Evolutionary conservation across 129 eudicot genomes (phyloP).

Genomic region (Escallonia rubra): DNA sequence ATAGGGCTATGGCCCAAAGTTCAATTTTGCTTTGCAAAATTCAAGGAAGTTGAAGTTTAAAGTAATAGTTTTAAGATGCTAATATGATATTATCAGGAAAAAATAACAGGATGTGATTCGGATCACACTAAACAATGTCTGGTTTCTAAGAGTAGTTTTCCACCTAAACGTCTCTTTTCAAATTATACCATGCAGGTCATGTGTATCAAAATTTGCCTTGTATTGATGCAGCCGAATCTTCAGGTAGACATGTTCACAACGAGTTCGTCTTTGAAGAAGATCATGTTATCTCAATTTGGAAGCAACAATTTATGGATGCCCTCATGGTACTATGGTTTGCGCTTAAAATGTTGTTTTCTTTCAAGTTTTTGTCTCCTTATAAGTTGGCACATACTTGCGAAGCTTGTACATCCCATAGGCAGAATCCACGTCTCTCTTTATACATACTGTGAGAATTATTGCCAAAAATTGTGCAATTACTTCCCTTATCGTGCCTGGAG

Average conservation of each 20-base stretch:
- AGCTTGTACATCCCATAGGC: no score
- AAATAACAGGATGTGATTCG: no score
- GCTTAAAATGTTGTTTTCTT: not conserved
- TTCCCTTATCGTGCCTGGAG: no score
- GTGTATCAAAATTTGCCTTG: constrained; percentile 51
- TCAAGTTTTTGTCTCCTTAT: not conserved
- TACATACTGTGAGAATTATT: no score
- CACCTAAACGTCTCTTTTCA: not conserved
- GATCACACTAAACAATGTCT: no score
- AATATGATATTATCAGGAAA: no score
- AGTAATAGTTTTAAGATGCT: no score
- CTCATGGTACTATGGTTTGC: constrained; percentile 46
- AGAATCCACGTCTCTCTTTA: no score
- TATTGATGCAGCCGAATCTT: constrained; percentile 42
- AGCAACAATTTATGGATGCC: constrained; percentile 70
- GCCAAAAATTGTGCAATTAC: no score
- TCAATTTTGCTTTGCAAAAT: no score
- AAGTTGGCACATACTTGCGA: not conserved
- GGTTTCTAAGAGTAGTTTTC: not conserved
- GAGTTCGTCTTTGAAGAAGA: constrained; percentile 16
- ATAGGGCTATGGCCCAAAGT: no score
- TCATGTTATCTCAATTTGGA: constrained; percentile 48
- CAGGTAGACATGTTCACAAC: constrained; percentile 26
- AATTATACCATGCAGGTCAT: constrained; percentile 41
- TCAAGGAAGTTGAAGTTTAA: no score